A percentile compares a stretch with the other conserved stretches of the same genome.
phyloP scores from a whole-genome alignment of 2,329 filamentous ascomycete genomes.

The Aurifilum marmelostoma region DNA sequence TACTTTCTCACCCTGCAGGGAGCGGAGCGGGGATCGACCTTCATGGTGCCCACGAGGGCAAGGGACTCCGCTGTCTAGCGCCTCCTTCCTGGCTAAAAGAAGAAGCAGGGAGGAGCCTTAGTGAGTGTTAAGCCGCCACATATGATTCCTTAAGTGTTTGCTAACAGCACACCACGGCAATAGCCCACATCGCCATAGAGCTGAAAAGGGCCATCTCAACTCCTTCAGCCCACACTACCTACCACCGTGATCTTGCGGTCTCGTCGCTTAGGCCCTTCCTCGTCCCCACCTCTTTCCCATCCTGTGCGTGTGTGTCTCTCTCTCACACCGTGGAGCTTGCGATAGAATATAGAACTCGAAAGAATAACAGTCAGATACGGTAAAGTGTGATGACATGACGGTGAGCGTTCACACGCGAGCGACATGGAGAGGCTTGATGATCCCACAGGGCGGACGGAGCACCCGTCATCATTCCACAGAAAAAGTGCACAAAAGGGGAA shows the following conservation, averaged over 20 bases:
- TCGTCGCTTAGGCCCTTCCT: not conserved
- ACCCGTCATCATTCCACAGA: slow-evolving; percentile 1
- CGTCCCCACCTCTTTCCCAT: not conserved
- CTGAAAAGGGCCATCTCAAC: not conserved
- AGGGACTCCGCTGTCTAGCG: slow-evolving; percentile 8
- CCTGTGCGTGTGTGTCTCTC: not conserved
- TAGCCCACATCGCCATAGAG: not conserved
- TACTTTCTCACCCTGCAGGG: not conserved
- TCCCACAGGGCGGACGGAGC: slow-evolving; percentile 8
- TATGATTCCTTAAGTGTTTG: not conserved
- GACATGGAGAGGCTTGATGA: not conserved
- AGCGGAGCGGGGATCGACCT: slow-evolving; percentile 13
- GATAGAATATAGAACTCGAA: not conserved
- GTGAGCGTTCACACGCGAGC: not conserved
- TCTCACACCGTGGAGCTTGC: not conserved
- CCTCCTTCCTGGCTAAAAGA: slow-evolving; percentile 20
- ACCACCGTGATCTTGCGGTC: not conserved
- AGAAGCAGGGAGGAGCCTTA: slow-evolving; percentile 7
- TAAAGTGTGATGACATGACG: slow-evolving; percentile 4
- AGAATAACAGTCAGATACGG: not conserved
- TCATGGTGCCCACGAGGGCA: slow-evolving; percentile 19
- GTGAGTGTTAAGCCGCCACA: not conserved
- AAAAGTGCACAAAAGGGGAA: not conserved
- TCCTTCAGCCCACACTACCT: not conserved
- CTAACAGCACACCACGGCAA: not conserved